A percentile compares a stretch with the other conserved stretches of the same genome.
phyloP scores from a whole-genome alignment of 495 filamentous ascomycete species.

The Barbatosphaeria neglecta region DNA sequence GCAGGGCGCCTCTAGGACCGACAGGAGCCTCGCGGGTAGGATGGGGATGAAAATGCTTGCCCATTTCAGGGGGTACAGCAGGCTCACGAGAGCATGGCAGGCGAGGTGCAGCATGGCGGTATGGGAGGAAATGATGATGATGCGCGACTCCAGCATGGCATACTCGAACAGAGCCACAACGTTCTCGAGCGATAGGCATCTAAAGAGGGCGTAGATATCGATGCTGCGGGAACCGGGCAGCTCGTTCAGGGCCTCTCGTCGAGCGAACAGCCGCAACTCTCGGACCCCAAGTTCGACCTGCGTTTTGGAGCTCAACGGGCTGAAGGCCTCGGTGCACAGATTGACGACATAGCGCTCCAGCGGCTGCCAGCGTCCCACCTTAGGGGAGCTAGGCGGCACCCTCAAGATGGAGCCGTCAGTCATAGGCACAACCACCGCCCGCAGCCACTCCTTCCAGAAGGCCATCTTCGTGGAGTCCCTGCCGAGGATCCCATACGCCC shows the following conservation, averaged over 20 bases:
- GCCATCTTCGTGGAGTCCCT: slow-evolving; percentile 71
- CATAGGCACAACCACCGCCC: slow-evolving; percentile 88
- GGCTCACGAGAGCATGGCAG: slow-evolving; percentile 65
- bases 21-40: slow-evolving; percentile 74
- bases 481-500: slow-evolving; percentile 87
- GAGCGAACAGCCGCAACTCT: slow-evolving; percentile 81
- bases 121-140: slow-evolving; percentile 91
- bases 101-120: slow-evolving; percentile 93
- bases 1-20: slow-evolving; percentile 87
- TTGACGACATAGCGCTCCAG: slow-evolving; percentile 96
- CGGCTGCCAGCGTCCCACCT: slow-evolving; percentile 91
- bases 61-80: slow-evolving; percentile 89
- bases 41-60: slow-evolving; percentile 87
- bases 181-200: slow-evolving; percentile 77
- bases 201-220: slow-evolving; percentile 88
- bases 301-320: slow-evolving; percentile 83
- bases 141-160: slow-evolving; percentile 83
- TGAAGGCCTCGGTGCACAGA: slow-evolving; percentile 87
- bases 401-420: slow-evolving; percentile 73
- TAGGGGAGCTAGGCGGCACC: slow-evolving; percentile 78
- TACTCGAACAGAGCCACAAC: slow-evolving; percentile 90
- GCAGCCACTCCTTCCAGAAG: slow-evolving; percentile 99
- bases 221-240: slow-evolving; percentile 83
- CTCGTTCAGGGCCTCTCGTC: slow-evolving; percentile 90
- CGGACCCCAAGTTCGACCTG: slow-evolving; percentile 88